Conservation (phyloP, 192 early-diverging fungal species). For the Entomortierella lignicola region DNA sequence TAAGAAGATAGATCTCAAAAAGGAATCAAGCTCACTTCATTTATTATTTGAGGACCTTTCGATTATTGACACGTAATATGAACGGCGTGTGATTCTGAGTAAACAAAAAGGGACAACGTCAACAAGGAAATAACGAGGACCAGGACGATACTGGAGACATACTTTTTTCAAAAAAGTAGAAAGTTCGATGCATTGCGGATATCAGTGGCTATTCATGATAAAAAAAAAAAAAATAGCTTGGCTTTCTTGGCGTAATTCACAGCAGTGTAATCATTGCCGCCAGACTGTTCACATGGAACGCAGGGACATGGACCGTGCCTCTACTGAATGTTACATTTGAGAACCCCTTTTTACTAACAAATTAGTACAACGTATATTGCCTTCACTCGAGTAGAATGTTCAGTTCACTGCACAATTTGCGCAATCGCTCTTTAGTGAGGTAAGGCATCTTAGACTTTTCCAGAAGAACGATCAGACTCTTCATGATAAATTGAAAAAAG, state of each 20-base stretch:
- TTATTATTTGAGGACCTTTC: not conserved
- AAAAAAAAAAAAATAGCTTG: too few relatives aligned
- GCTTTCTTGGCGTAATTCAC: not conserved
- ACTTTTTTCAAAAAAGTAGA: too few relatives aligned
- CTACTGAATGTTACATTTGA: not conserved
- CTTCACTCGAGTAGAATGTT: slow-evolving; percentile 57
- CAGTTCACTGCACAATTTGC: slow-evolving; percentile 68
- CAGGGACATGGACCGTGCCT: not conserved
- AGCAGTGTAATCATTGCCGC: too few relatives aligned
- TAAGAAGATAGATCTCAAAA: not conserved
- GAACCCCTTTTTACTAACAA: not conserved
- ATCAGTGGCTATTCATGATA: too few relatives aligned
- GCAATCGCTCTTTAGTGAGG: slow-evolving; percentile 61
- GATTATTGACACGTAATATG: slow-evolving; percentile 5
- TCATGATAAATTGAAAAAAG: too few relatives aligned
- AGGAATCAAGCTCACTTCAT: not conserved
- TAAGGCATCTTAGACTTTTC: not conserved
- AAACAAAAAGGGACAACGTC: too few relatives aligned
- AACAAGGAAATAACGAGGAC: too few relatives aligned
- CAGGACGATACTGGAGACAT: too few relatives aligned
- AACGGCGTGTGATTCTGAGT: not conserved
- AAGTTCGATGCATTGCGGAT: too few relatives aligned
- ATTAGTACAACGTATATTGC: not conserved
- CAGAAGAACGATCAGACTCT: not conserved
- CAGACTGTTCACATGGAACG: too few relatives aligned